phyloP scores from a whole-genome alignment of 2,329 filamentous ascomycete species.

The Ophiosphaerella herpotricha region DNA sequence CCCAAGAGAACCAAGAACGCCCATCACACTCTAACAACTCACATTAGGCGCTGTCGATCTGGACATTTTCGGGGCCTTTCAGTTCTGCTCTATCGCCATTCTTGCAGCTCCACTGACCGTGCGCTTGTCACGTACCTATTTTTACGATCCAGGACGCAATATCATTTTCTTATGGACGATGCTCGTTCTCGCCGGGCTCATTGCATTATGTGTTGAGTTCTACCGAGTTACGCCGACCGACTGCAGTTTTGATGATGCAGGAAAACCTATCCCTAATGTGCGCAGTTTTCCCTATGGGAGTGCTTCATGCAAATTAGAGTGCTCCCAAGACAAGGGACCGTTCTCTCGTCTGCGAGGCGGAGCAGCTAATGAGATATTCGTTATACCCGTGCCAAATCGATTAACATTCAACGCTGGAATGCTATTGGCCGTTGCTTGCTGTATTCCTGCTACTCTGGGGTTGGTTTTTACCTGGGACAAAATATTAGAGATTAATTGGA shows the following conservation, averaged over 20 bases:
- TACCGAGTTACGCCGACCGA: conserved; percentile 56
- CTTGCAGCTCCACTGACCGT: conserved; percentile 67
- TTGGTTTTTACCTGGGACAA: conserved; percentile 67
- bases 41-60: conserved; percentile 65
- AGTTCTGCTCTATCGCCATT: conserved; percentile 69
- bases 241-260: conserved; percentile 51
- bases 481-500: conserved; percentile 67
- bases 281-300: conserved; percentile 53
- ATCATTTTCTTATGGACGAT: conserved; percentile 70
- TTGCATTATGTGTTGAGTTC: conserved; percentile 68
- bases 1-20: conserved; percentile 10
- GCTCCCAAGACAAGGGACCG: conserved; percentile 53
- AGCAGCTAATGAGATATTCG: conserved; percentile 64
- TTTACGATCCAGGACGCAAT: conserved; percentile 66
- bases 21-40: conserved; percentile 8
- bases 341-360: conserved; percentile 60
- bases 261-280: conserved; percentile 43
- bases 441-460: conserved; percentile 65
- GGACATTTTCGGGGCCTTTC: conserved; percentile 71
- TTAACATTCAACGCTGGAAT: conserved; percentile 65
- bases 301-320: conserved; percentile 54
- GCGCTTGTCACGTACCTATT: conserved; percentile 66
- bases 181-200: conserved; percentile 62
- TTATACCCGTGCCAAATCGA: conserved; percentile 61
- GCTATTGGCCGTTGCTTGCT: conserved; percentile 66